Evolutionary conservation across 225 moss, liverwort and hornwort species (phyloP).

Genomic region (Straminergon stramineum): DNA sequence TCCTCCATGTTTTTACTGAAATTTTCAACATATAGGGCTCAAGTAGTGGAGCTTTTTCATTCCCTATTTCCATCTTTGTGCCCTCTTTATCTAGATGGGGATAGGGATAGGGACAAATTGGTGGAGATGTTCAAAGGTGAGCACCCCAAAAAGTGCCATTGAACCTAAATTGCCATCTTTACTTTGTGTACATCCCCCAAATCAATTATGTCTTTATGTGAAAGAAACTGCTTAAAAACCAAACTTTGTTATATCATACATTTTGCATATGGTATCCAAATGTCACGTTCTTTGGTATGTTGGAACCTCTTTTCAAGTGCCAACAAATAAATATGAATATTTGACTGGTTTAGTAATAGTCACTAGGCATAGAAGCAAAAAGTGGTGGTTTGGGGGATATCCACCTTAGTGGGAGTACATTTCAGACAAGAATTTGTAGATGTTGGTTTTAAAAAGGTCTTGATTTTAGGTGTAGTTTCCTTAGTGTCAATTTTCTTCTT

Average conservation of each 20-base stretch:
- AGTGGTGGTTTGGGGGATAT: fast-evolving
- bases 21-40: too few species aligned
- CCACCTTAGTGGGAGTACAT: fast-evolving
- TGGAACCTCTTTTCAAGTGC: background rate
- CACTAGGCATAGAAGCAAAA: background rate
- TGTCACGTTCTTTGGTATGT: fast-evolving
- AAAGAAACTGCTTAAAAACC: background rate
- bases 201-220: background rate
- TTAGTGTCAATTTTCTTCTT: background rate
- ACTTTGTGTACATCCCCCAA: background rate
- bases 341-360: background rate
- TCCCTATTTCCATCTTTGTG: too few species aligned
- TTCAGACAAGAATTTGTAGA: fast-evolving
- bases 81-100: too few species aligned
- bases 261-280: background rate
- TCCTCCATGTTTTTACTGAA: too few species aligned
- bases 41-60: too few species aligned
- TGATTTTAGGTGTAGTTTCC: background rate
- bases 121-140: too few species aligned
- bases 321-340: background rate
- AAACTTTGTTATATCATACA: too few species aligned
- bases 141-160: fast-evolving
- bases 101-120: too few species aligned
- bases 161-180: fast-evolving
- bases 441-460: fast-evolving